These are phyloP conservation scores for Xerocomus nothofagi DNA, from an alignment of 1,284 basidiomycete genomes.

Conservation along the genomic window DNA sequence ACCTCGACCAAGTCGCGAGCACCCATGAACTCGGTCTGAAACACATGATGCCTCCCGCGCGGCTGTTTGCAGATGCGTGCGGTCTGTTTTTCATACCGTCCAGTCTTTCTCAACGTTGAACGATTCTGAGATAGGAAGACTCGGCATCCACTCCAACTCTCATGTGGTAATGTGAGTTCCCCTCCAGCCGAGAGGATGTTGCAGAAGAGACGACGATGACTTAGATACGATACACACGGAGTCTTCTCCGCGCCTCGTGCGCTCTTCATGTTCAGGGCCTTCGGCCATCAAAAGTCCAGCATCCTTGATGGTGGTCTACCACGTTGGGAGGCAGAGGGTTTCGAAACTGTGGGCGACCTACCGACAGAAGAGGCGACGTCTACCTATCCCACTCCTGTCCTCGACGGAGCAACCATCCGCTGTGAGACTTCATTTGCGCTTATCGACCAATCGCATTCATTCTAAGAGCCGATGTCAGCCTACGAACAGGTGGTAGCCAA, in stretches of 20 bases:
- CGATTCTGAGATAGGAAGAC: slow-evolving; percentile 46
- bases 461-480: slow-evolving; percentile 43
- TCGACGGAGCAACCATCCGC: slow-evolving; percentile 54
- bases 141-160: slow-evolving; percentile 74
- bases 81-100: slow-evolving; percentile 48
- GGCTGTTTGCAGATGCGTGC: slow-evolving; percentile 78
- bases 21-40: slow-evolving; percentile 74
- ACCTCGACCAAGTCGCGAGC: slow-evolving; percentile 80
- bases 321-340: slow-evolving; percentile 75
- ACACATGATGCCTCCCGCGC: slow-evolving; percentile 88
- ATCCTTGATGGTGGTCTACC: slow-evolving; percentile 90
- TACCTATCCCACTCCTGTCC: slow-evolving; percentile 55
- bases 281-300: slow-evolving; percentile 83
- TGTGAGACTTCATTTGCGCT: slow-evolving; percentile 47
- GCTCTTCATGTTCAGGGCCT: slow-evolving; percentile 89
- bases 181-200: slow-evolving; percentile 4
- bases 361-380: slow-evolving; percentile 30
- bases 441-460: slow-evolving; percentile 19
- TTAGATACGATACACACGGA: slow-evolving; percentile 83
- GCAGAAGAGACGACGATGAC: slow-evolving; percentile 11
- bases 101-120: slow-evolving; percentile 8
- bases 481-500: slow-evolving; percentile 87
- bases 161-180: slow-evolving; percentile 77
- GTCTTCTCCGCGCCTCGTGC: slow-evolving; percentile 90
- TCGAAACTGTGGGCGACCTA: slow-evolving; percentile 57